Evolutionary conservation across 345 rosid species (phyloP).

Genomic region (Microthlaspi erraticum): DNA sequence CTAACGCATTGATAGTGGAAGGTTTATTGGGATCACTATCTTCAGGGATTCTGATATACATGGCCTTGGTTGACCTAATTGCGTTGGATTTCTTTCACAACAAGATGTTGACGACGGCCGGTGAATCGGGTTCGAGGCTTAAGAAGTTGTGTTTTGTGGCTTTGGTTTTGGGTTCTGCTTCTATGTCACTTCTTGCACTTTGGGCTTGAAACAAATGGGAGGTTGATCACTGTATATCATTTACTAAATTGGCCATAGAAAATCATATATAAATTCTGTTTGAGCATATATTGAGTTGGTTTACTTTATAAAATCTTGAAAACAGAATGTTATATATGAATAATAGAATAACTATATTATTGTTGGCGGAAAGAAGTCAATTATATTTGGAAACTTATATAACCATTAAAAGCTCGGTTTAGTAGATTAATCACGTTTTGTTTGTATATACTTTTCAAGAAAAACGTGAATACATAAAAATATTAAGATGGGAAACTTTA

Average conservation of each 20-base stretch:
- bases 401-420: too few species aligned
- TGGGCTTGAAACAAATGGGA: conserved; percentile 65
- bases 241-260: background rate
- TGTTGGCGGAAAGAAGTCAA: too few species aligned
- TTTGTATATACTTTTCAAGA: too few species aligned
- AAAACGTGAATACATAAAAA: too few species aligned
- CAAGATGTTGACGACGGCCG: conserved; percentile 59
- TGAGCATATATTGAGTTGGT: background rate
- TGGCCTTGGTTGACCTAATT: conserved; percentile 93
- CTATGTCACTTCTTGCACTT: conserved; percentile 92
- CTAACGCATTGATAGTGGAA: conserved; percentile 83
- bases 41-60: conserved; percentile 86
- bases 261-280: conserved; percentile 8
- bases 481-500: too few species aligned
- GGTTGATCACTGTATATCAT: too few species aligned
- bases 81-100: conserved; percentile 89
- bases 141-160: conserved; percentile 81
- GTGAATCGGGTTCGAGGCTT: conserved; percentile 54
- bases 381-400: too few species aligned
- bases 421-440: too few species aligned
- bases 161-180: conserved; percentile 68
- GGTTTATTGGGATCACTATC: conserved; percentile 86
- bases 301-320: background rate
- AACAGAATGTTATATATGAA: too few species aligned
- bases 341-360: too few species aligned